Base-by-base conservation (phyloP, 2,329 filamentous ascomycete species). In the Cucurbitaria berberidis region DNA sequence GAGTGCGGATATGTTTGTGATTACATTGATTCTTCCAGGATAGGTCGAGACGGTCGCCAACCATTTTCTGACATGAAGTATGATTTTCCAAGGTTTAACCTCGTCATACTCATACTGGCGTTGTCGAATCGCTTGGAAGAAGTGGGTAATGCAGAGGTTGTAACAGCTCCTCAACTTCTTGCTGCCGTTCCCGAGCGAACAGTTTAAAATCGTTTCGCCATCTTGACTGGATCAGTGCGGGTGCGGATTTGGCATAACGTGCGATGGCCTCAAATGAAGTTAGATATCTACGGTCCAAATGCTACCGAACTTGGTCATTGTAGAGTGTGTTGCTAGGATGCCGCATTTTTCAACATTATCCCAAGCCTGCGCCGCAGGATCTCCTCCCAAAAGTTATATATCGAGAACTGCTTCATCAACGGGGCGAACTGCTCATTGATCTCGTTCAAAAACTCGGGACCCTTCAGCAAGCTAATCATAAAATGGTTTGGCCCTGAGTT, bases 371-470 rank as follows among this genome's bases (percentile, higher is more conserved):
- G 62, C 63, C 24, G 68, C 60, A 21, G 68, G 70, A 7, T 63
- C 58, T 56, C 51, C 51, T 70, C 67, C 60, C 62, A 67, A 42
- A 66, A 65, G 49, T 63, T 63, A 39, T 44, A 65, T 18, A 65
- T 57, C 1, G 51, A 48, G 32, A 65, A 65, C 18, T 51, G 49
- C 32, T 55, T 55, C 58, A 59, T 59, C 19, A 65, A 44, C 3
- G 62, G 60, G 18, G 55, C 53, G 43, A 65, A 65, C 26, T 59
- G 51, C 26, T 63, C 60, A 22, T 46, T 58, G 45, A 63, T 55
- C 35, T 63, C 60, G 22, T 60, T 55, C 50, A 63, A 39, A 51
- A 65, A 60, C 36, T 63, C 53, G 6, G 62, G 62, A 6, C 60
- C 60, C 21, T 55, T 60, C 18, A 50, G 40, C 5, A 63, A 38